These are phyloP conservation scores for Dothidotthia symphoricarpi DNA, from an alignment of 2,329 filamentous ascomycete genomes.

Conservation along the genomic window DNA sequence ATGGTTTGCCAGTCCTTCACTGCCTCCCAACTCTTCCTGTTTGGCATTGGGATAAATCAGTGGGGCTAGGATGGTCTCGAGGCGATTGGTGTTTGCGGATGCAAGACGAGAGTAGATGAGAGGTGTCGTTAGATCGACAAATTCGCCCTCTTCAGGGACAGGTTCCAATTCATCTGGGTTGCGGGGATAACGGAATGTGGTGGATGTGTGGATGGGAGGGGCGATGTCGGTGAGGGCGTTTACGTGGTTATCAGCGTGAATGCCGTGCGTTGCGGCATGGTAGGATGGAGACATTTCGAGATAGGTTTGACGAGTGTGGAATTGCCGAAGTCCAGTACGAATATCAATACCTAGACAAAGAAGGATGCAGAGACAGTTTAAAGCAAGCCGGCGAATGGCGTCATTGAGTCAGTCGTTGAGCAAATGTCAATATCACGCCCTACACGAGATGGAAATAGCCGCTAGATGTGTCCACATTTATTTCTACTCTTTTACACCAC, in stretches of 20 bases:
- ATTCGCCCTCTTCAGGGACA: slow-evolving; percentile 46
- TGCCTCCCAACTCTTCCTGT: slow-evolving; percentile 10
- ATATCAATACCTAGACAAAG: too few relatives aligned
- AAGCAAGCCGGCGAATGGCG: background rate
- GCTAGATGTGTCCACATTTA: slow-evolving; percentile 1
- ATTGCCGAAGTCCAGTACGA: background rate
- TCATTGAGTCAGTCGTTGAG: background rate
- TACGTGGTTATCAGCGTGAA: slow-evolving; percentile 79
- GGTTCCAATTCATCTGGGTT: slow-evolving; percentile 66
- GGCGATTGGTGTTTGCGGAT: slow-evolving; percentile 76
- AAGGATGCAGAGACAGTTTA: too few relatives aligned
- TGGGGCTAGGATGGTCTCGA: slow-evolving; percentile 77
- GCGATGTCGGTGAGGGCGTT: slow-evolving; percentile 76
- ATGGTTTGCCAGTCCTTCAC: slow-evolving; percentile 43
- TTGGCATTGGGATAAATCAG: slow-evolving; percentile 59
- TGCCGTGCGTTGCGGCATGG: slow-evolving; percentile 66
- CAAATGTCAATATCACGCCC: slow-evolving; percentile 17
- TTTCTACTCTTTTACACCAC: slow-evolving; percentile 1
- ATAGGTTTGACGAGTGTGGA: background rate
- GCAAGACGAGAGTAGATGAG: slow-evolving; percentile 75
- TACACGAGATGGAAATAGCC: background rate
- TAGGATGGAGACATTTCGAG: slow-evolving; percentile 13
- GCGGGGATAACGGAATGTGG: slow-evolving; percentile 78
- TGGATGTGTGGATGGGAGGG: slow-evolving; percentile 85
- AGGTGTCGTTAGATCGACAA: slow-evolving; percentile 29